Evolutionary conservation across 2,329 filamentous ascomycete genomes (phyloP), one percentile per base, ranked within the genome.

Genomic region (Daldinia sp.): DNA sequence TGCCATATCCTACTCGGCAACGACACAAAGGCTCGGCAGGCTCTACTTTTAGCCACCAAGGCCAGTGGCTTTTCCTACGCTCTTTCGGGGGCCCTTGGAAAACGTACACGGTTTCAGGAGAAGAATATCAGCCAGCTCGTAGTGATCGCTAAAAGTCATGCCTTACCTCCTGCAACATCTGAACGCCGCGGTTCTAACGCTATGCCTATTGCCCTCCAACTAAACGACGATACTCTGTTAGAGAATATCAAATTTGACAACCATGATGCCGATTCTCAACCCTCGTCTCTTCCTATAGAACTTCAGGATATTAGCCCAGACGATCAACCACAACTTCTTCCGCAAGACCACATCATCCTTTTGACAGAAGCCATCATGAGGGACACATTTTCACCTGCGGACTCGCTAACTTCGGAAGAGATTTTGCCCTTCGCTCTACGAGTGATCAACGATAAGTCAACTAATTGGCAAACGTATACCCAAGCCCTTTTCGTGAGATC

Each of bases 391-490:
- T 90, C 93, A 0, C 93, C 95, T 0, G 83, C 88, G 0, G 90
- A 98, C 74, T 90, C 91, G 0, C 81, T 99, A 0, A 98, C 94
- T 0, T 85, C 93, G n/a, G 94, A 98, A 77, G 93, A 98, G 74
- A 94, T 96, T 3, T 78, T 96, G 0, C 95, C 95, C 0, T 99
- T 94, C 74, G 95, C 95, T 0, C 90, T 89, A 1, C 87, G 95
- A 37, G 95, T 98, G 0, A 83, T 99, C 1, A 86, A 91, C 7
- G 93, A 95, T 63, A 94, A 94, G 69, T 91, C 91, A 45, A 94
- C 93, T 0, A 99, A 98, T 76, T 99, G 95, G 95, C 95, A 98
- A 76, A 90, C 97, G 30, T 98, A 98, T 75, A 97, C 95, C 0
- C 94, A 98, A 74, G 95, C 93, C 0, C 82, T 99, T 7, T 83